phyloP scores from a whole-genome alignment of 2,329 filamentous ascomycete species.

The Bertia moriformis region DNA sequence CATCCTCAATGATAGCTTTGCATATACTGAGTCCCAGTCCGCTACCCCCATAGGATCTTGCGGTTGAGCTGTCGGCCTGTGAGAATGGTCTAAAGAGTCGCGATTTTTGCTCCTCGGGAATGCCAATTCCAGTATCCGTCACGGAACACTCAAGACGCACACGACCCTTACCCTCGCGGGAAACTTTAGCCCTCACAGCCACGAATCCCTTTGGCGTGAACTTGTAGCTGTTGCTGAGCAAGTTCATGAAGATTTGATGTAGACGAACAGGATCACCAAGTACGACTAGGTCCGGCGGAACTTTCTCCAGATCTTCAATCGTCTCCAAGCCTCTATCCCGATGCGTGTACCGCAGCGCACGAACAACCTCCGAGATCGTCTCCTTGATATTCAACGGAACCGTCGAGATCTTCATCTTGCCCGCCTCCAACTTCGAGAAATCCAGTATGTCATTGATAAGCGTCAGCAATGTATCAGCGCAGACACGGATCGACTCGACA shows the following conservation, averaged over 20 bases:
- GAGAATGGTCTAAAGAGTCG: slow-evolving; percentile 62
- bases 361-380: slow-evolving; percentile 58
- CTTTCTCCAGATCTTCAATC: slow-evolving; percentile 52
- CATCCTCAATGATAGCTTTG: slow-evolving; percentile 49
- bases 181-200: slow-evolving; percentile 47
- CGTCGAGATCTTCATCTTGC: slow-evolving; percentile 58
- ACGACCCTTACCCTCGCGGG: slow-evolving; percentile 26
- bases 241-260: slow-evolving; percentile 54
- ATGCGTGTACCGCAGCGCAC: slow-evolving; percentile 51
- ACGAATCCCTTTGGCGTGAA: slow-evolving; percentile 58
- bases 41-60: slow-evolving; percentile 48
- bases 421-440: slow-evolving; percentile 38
- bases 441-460: slow-evolving; percentile 39
- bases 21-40: slow-evolving; percentile 55
- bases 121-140: slow-evolving; percentile 55
- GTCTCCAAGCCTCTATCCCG: slow-evolving; percentile 52
- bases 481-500: slow-evolving; percentile 50
- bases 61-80: slow-evolving; percentile 56
- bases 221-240: slow-evolving; percentile 59
- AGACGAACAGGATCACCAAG: slow-evolving; percentile 51
- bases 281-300: slow-evolving; percentile 53
- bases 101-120: slow-evolving; percentile 53
- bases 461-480: slow-evolving; percentile 40
- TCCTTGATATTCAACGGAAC: slow-evolving; percentile 54
- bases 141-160: slow-evolving; percentile 50